Conservation (phyloP, 2,329 filamentous ascomycete species). For the Paecilomyces dactylethromorphus region DNA sequence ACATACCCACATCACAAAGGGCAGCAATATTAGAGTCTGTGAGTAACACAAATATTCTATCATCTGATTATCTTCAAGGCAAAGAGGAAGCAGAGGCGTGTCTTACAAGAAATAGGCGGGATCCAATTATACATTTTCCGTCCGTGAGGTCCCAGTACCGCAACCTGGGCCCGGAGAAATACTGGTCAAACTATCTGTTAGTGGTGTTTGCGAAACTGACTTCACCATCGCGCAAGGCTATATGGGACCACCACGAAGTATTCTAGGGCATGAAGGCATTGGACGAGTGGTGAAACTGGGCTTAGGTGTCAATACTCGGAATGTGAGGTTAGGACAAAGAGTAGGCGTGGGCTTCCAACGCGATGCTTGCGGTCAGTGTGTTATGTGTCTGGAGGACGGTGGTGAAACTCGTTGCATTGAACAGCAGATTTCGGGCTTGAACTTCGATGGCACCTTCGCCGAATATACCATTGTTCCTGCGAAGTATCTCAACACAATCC, state of each 20-base stretch:
- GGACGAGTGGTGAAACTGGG: not conserved
- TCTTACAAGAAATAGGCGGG: too few relatives aligned
- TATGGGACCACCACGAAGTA: not conserved
- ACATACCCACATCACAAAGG: too few relatives aligned
- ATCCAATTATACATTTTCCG: too few relatives aligned
- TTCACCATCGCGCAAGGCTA: not conserved
- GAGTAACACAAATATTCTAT: too few relatives aligned
- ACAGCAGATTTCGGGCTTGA: not conserved
- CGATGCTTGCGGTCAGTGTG: not conserved
- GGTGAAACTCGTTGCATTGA: not conserved
- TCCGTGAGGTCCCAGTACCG: not conserved
- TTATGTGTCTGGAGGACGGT: not conserved
- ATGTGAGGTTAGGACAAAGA: not conserved
- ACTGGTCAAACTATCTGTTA: not conserved
- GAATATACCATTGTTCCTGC: not conserved
- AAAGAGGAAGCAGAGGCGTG: too few relatives aligned
- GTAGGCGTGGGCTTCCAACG: not conserved
- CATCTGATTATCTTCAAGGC: too few relatives aligned
- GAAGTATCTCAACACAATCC: conserved; percentile 13
- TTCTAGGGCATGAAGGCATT: not conserved
- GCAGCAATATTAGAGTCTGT: too few relatives aligned
- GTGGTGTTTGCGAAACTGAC: not conserved
- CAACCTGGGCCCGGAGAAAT: not conserved
- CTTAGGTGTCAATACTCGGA: not conserved
- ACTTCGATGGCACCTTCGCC: not conserved